Percentiles rank a stretch among this genome's conserved stretches.
These are phyloP conservation scores for Russula virescens DNA, from an alignment of 768 basidiomycete species.

Conservation along the genomic window DNA sequence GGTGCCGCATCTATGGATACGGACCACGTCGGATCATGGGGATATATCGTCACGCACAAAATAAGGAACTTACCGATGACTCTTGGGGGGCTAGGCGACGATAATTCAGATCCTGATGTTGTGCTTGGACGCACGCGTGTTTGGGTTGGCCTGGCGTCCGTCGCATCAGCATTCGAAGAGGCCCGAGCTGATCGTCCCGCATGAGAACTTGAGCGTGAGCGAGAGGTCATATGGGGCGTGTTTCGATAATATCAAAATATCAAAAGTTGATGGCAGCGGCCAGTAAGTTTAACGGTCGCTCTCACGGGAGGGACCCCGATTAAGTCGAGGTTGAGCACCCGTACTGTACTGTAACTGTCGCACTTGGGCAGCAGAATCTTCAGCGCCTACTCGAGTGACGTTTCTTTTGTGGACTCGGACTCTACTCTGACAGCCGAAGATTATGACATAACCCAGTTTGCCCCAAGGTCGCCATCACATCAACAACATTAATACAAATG, in stretches of 20 bases:
- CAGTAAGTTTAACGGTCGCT: not conserved
- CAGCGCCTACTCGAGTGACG: no score
- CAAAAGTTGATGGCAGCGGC: not conserved
- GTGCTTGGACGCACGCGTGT: not conserved
- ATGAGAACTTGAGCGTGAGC: not conserved
- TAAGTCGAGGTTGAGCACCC: not conserved
- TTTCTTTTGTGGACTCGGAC: no score
- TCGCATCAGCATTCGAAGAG: not conserved
- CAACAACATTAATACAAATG: no score
- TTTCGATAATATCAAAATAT: not conserved
- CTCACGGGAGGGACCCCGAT: not conserved
- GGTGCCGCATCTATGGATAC: conserved; percentile 1
- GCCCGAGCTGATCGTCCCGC: not conserved
- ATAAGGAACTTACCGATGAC: conserved; percentile 4
- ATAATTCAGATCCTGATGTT: not conserved
- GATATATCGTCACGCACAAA: not conserved
- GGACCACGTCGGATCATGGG: not conserved
- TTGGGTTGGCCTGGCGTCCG: not conserved
- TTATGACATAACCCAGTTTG: no score
- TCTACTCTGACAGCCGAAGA: no score
- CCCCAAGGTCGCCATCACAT: no score
- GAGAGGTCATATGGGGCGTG: conserved; percentile 1
- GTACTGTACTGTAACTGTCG: no score
- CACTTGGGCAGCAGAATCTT: no score
- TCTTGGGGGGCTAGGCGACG: conserved; percentile 4